Base-by-base conservation (phyloP, 2,329 filamentous ascomycete species). In the Talaromyces piceae region DNA sequence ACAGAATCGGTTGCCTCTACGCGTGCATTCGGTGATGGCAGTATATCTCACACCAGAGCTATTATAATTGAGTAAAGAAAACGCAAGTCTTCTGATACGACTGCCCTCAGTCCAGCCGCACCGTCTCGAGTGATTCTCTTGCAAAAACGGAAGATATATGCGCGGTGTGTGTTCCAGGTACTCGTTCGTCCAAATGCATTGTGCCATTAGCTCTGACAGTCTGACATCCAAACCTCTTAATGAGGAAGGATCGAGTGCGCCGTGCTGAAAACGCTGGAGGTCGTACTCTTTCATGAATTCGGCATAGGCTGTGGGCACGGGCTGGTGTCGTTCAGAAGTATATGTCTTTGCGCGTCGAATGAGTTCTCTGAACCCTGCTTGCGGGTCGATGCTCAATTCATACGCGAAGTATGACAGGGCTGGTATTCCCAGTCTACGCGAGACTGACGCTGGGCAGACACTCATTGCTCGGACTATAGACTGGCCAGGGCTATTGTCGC, bases 131-230 rank as follows among this genome's bases (percentile, higher is more conserved):
- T 77, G 75, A 51, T 75, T 77, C 56, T 85, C 82, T 8, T 82
- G 68, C 0, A 89, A 64, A 20, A 84, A 73, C 0, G 84, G 83
- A 1, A 90, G 73, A 62, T 85, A 91, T 11, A 88, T 74, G 37
- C 75, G 67, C 11, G 68, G 59, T 1, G 57, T 52, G 2, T 65
- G 55, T 2, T 51, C 51, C 16, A 58, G 31, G 43, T 58, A 56
- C 5, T 59, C 49, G 26, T 55, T 54, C 13, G 59, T 57, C 27
- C 53, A 45, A 41, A 63, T 55, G 52, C 71, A 70, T 56, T 79
- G 73, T 53, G 74, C 68, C 41, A 76, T 67, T 26, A 78, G 60
- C 59, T 81, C 79, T 1, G 74, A 77, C 9, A 77, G 64, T 25
- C 76, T 71, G 5, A 76, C 72, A 59, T 81, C 77, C 30, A 78